phyloP scores from a whole-genome alignment of 75 land plant species.

The Pinus albicaulis region DNA sequence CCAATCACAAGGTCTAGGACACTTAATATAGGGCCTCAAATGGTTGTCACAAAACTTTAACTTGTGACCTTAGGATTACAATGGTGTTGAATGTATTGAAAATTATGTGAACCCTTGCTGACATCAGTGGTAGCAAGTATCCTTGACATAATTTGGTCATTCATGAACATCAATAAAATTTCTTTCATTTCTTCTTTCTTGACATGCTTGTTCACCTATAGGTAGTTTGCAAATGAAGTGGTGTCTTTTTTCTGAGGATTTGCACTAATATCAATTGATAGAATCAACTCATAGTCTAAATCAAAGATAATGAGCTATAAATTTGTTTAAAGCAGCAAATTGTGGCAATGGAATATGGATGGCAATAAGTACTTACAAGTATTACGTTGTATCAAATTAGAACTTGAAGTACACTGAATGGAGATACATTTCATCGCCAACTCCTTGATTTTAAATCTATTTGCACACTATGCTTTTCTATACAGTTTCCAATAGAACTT shows the following conservation, averaged over 20 bases:
- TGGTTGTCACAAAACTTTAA: too few relatives aligned
- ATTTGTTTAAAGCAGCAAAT: not conserved
- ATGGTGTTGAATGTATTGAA: too few relatives aligned
- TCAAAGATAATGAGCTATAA: not conserved
- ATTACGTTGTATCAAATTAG: not conserved
- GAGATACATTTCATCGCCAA: not conserved
- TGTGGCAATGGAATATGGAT: not conserved
- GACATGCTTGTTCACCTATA: too few relatives aligned
- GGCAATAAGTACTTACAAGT: too few relatives aligned
- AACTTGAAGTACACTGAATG: not conserved
- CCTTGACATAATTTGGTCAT: too few relatives aligned
- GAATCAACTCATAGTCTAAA: not conserved
- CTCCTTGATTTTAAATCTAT: not conserved
- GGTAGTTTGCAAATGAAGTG: not conserved
- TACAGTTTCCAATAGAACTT: not conserved
- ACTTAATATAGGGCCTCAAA: too few relatives aligned
- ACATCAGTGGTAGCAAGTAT: too few relatives aligned
- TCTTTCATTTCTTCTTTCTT: too few relatives aligned
- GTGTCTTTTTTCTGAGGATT: not conserved
- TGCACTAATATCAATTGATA: not conserved
- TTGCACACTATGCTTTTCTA: not conserved
- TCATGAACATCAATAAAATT: too few relatives aligned
- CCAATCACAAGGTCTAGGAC: too few relatives aligned
- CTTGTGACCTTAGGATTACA: too few relatives aligned
- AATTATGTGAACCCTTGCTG: too few relatives aligned